Evolutionary conservation across 2,329 filamentous ascomycete genomes (phyloP), one percentile per base, ranked within the genome.

Genomic region (Microdochium paspali): DNA sequence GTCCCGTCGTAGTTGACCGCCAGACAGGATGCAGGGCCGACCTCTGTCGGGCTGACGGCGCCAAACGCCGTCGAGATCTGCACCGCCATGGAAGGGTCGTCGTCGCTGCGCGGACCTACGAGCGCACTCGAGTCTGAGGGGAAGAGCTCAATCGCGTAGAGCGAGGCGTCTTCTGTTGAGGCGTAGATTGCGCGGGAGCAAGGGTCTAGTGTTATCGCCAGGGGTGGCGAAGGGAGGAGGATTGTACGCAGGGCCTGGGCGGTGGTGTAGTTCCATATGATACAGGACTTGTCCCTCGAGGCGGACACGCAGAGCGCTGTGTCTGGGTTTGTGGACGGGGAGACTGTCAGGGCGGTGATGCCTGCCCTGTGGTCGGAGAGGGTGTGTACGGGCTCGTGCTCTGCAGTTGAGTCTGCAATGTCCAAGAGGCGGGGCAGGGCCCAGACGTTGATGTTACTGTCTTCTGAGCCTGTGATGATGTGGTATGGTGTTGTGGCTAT

Each of bases 381-480:
- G 4, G 85, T 90, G 50, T 82, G 77, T 44, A 89, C 71, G 2
- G 91, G 90, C 55, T 90, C 82, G 66, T 67, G 78, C 59, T 76
- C 75, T 47, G 69, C 71, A 45, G 70, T 70, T 21, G 71, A 66
- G 53, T 75, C 68, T n/a, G n/a, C n/a, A 47, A 79, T 66, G 51
- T 81, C 77, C 2, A 96, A 74, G 10, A 97, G 77, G 23, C 77
- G 76, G 3, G 85, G 74, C 46, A 96, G 67, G 2, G 88, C 88
- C 93, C 93, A 98, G 50, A 97, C 84, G 65, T 95, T 88, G 52
- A 96, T 77, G 63, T 88, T 95, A 46, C 90, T 87, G 69, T 98
- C 93, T 55, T 84, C 79, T 2, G 87, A 91, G 35, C 84, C 88
- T 1, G 86, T 87, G 45, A 93, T 73, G 46, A 93, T 66, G 65